Evolutionary conservation across 2,329 filamentous ascomycete species (phyloP), one percentile per base, ranked within the genome.

Genomic region (Arthrinium puccinioides): DNA sequence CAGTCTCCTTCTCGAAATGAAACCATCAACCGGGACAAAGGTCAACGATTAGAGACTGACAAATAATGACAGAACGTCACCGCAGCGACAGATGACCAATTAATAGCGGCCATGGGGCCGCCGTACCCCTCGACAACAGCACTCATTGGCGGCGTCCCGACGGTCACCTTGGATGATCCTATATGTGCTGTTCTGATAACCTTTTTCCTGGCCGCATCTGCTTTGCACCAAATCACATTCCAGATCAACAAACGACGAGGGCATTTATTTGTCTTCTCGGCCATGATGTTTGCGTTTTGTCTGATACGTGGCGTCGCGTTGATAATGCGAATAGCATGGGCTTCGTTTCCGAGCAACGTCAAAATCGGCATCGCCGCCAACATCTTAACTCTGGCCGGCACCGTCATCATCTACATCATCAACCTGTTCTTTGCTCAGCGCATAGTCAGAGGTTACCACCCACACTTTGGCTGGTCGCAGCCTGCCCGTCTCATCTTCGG

Each of bases 181-280:
- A 26, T 37, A 5, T 19, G 27, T n/a, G 35, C 19, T 2, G 21
- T 25, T 5, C 35, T 37, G 14, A 29, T 37, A 23, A 21, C 21
- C n/a, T 16, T 24, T 5, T 37, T 30, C 24, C 16, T 37, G 13
- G 27, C 13, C n/a, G 19, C 28, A 2, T n/a, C 27, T 2, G 16
- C 19, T 16, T 11, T 19, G n/a, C 75, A 84, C 64, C 74, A 81
- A 68, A 64, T 64, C 30, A 70, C 82, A 33, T 67, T 79, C 38
- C 51, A 52, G 36, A 18, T 47, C 18, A 64, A 64, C 40, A 37
- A 43, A 2, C 55, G 54, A 32, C 46, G 55, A 4, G 50, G 53
- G 1, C 61, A 64, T 46, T 64, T 63, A 40, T 65, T 65, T 37
- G 35, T 61, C 25, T 45, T 63, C 2, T 63, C 60, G 4, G 51